A percentile compares a stretch with the other conserved stretches of the same genome.
Conservation (phyloP, 2,329 filamentous ascomycete genomes). For the Neopestalotiopsis sp. region DNA sequence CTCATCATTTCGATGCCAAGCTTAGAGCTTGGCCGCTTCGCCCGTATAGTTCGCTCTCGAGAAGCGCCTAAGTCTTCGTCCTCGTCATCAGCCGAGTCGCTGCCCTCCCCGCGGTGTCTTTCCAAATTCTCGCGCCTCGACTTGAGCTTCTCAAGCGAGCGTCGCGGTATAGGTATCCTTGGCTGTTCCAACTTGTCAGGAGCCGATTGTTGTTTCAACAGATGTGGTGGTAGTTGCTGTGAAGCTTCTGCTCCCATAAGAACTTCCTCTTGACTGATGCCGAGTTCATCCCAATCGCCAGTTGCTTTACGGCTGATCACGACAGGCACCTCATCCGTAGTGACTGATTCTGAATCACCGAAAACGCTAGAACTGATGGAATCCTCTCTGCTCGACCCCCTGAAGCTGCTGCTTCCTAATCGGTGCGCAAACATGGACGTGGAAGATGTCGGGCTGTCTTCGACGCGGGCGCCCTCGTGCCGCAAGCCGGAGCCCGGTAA, state of each 20-base stretch:
- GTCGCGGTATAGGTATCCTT: constrained; percentile 55
- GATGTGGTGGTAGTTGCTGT: constrained; percentile 54
- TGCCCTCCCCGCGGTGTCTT: constrained; percentile 73
- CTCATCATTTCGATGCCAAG: constrained; percentile 98
- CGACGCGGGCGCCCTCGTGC: constrained; percentile 66
- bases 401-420: constrained; percentile 73
- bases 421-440: constrained; percentile 74
- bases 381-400: constrained; percentile 82
- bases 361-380: constrained; percentile 89
- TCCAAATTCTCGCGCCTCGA: constrained; percentile 79
- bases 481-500: constrained; percentile 70
- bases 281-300: constrained; percentile 82
- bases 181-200: constrained; percentile 64
- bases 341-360: constrained; percentile 82
- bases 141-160: constrained; percentile 75
- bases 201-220: constrained; percentile 68
- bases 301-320: constrained; percentile 75
- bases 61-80: constrained; percentile 83
- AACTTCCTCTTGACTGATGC: constrained; percentile 72
- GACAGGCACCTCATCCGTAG: constrained; percentile 78
- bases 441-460: constrained; percentile 84
- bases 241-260: constrained; percentile 39
- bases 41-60: constrained; percentile 47
- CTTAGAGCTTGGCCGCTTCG: constrained; percentile 79
- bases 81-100: constrained; percentile 91